A percentile compares a stretch with the other conserved stretches of the same genome.
Conservation (phyloP, 2,329 filamentous ascomycete genomes). For the Phyllosticta citriasiana region DNA sequence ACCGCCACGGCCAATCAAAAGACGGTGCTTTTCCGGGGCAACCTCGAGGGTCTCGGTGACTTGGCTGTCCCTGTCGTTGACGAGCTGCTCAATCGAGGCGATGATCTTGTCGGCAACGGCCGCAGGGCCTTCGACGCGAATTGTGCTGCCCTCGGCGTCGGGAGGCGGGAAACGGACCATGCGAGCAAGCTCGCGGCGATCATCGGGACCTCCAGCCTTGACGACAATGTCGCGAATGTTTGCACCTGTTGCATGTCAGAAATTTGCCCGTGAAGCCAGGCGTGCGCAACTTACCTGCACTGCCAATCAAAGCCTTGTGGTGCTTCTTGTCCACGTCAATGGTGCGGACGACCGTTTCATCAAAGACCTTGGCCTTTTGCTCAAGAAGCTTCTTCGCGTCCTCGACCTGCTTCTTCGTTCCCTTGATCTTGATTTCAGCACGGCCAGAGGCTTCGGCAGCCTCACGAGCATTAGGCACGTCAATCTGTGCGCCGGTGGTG, state of each 20-base stretch:
- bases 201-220: conserved; percentile 80
- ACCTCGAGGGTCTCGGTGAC: conserved; percentile 70
- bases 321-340: conserved; percentile 91
- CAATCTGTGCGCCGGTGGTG: conserved; percentile 76
- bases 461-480: conserved; percentile 75
- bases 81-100: conserved; percentile 68
- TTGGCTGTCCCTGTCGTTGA: conserved; percentile 75
- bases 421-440: conserved; percentile 85
- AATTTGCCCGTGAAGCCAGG: not conserved
- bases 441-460: conserved; percentile 52
- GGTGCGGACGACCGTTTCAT: conserved; percentile 75
- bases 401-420: conserved; percentile 81
- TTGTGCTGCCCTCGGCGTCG: conserved; percentile 69
- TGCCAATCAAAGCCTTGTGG: conserved; percentile 81
- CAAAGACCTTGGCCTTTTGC: conserved; percentile 77
- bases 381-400: conserved; percentile 85
- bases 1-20: conserved; percentile 85
- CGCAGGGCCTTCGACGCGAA: conserved; percentile 78
- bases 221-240: conserved; percentile 80
- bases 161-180: conserved; percentile 92
- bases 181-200: conserved; percentile 71
- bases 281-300: conserved; percentile 58
- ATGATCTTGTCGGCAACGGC: conserved; percentile 84
- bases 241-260: conserved; percentile 53
- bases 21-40: conserved; percentile 78